Evolutionary conservation across 2,329 filamentous ascomycete genomes (phyloP), one percentile per base, ranked within the genome.

Genomic region (Ilyonectria mors-panacis): DNA sequence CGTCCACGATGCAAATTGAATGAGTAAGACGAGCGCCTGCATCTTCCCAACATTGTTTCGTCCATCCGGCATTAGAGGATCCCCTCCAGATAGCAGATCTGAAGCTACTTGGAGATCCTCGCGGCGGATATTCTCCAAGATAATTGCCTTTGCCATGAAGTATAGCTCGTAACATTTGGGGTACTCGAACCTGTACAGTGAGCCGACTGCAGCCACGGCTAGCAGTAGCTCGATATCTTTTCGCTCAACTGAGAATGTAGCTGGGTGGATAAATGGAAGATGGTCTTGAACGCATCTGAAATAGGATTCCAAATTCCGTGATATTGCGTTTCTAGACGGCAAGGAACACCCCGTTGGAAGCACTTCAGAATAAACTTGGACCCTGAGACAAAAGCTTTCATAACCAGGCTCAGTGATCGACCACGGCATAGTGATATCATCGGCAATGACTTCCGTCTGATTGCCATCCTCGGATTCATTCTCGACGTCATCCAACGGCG

Each of bases 201-300:
- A 59, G 3, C 57, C 57, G 6, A 59, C 21, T 26, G 57, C 57
- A 15, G 15, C 33, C 9, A 45, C 33, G 7, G 57, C 57, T 9
- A 59, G 23, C 3, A 47, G 6, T 5, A 59, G 9, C 17, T 59
- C 57, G 21, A 59, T 12, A 1, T 42, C 19, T 21, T 37, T 42
- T 12, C 15, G 30, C 3, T 59, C 45, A 2, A 59, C 19, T 10
- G 57, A 51, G 17, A 50, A 59, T 0, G 57, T 50, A 30, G 44
- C 28, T 6, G 57, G 26, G 15, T 59, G 57, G 17, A 59, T 59
- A 12, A 59, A 59, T 7, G 57, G 57, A 12, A 59, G 57, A 33
- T 59, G 39, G 10, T 39, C 45, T 17, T 59, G 57, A 21, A 50
- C 19, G 15, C 57, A 59, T 28, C 45, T 19, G 33, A 59, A 59